phyloP scores from a whole-genome alignment of 768 basidiomycete genomes.

The Xerocomus spinulosus region DNA sequence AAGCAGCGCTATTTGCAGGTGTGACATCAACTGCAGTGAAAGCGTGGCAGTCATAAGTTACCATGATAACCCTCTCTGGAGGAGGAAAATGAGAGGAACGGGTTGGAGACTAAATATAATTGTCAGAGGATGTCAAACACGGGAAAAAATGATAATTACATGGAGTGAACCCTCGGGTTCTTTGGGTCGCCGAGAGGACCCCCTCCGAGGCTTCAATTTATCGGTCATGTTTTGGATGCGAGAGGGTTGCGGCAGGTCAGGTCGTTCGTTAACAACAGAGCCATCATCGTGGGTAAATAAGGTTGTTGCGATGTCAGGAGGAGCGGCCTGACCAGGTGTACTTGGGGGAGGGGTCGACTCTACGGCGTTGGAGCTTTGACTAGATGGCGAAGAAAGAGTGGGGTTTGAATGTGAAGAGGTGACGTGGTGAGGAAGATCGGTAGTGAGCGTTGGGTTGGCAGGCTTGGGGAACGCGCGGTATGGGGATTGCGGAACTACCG shows the following conservation, averaged over 20 bases:
- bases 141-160: constrained; percentile 4
- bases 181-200: constrained; percentile 28
- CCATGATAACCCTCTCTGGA: constrained; percentile 47
- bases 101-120: constrained; percentile 26
- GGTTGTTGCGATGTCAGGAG: constrained; percentile 37
- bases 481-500: constrained; percentile 20
- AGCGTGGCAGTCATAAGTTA: constrained; percentile 74
- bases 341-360: constrained; percentile 70
- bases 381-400: constrained; percentile 66
- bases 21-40: constrained; percentile 70
- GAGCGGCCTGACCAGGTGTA: constrained; percentile 52
- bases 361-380: constrained; percentile 55
- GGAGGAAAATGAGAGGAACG: constrained; percentile 28
- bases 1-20: constrained; percentile 56
- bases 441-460: constrained; percentile 32
- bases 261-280: constrained; percentile 26
- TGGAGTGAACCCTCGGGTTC: constrained; percentile 26
- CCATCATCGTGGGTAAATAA: constrained; percentile 38
- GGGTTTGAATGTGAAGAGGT: constrained; percentile 45
- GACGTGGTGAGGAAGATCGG: constrained; percentile 32
- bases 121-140: constrained; percentile 10
- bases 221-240: constrained; percentile 33
- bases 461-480: constrained; percentile 19
- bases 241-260: constrained; percentile 26
- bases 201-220: constrained; percentile 25